Percentiles rank a stretch among this genome's conserved stretches.
Evolutionary conservation across 2,329 filamentous ascomycete genomes (phyloP).

Genomic region (Penicillium rolfsii): DNA sequence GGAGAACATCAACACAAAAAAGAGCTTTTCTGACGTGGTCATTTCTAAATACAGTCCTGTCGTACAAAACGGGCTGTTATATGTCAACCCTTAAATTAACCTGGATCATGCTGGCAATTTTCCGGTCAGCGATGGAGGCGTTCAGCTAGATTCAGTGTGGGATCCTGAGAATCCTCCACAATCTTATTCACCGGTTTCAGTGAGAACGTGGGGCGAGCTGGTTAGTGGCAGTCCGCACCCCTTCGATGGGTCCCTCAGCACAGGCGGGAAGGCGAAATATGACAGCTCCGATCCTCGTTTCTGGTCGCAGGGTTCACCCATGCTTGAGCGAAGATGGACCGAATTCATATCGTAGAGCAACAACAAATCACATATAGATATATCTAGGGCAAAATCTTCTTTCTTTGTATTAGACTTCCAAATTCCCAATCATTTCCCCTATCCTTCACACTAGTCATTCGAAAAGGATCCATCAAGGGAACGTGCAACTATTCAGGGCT

Average conservation of each 20-base stretch:
- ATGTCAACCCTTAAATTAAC: conserved; percentile 2
- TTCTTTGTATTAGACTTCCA: not conserved
- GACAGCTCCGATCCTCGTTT: conserved; percentile 36
- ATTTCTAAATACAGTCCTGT: not conserved
- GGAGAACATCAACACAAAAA: conserved; percentile 1
- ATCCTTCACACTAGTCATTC: not conserved
- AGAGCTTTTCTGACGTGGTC: not conserved
- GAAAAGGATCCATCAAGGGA: not conserved
- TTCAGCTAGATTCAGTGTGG: not conserved
- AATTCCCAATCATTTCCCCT: not conserved
- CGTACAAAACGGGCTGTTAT: not conserved
- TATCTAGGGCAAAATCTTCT: no score
- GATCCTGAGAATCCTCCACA: not conserved
- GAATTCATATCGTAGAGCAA: not conserved
- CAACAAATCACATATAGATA: not conserved
- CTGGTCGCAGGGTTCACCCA: conserved; percentile 19
- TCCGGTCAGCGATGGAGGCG: not conserved
- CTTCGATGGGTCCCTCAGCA: conserved; percentile 10
- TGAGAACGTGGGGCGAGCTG: conserved; percentile 25
- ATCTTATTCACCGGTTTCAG: not conserved
- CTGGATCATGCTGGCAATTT: not conserved
- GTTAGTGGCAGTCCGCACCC: not conserved
- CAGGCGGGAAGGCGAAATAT: conserved; percentile 30
- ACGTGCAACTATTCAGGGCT: conserved; percentile 19
- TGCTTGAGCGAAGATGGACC: not conserved